phyloP scores from a whole-genome alignment of 2,329 filamentous ascomycete genomes.

The Apiospora marii region DNA sequence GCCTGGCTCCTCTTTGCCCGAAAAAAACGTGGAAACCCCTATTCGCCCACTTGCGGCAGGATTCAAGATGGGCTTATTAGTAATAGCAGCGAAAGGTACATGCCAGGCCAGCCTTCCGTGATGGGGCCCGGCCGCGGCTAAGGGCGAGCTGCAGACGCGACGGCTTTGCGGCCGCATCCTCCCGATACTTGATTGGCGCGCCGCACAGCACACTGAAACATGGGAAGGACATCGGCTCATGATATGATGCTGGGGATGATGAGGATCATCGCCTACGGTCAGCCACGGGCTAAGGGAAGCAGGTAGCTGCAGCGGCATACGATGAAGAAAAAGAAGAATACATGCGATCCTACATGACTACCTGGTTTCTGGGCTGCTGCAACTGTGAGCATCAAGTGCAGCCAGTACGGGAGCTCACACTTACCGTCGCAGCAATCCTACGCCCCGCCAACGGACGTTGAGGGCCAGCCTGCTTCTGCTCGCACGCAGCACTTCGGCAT shows the following conservation, averaged over 20 bases:
- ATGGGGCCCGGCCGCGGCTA: conserved; percentile 20
- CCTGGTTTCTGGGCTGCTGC: conserved; percentile 13
- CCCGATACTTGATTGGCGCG: conserved; percentile 19
- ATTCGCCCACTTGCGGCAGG: conserved; percentile 9
- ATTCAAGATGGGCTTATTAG: background rate
- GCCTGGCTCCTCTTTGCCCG: background rate
- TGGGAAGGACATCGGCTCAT: background rate
- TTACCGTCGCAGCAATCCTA: background rate
- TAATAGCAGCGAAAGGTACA: background rate
- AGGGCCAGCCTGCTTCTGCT: background rate
- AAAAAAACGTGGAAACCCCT: conserved; percentile 14
- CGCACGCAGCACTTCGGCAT: background rate
- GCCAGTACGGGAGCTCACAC: background rate
- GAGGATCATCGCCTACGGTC: background rate
- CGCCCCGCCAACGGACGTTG: background rate
- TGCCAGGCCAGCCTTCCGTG: background rate
- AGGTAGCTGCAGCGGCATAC: background rate
- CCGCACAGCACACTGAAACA: conserved; percentile 1
- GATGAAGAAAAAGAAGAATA: background rate
- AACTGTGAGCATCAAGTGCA: background rate
- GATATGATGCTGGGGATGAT: conserved; percentile 2
- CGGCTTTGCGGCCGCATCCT: conserved; percentile 2
- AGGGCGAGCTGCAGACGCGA: conserved; percentile 20
- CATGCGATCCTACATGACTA: background rate
- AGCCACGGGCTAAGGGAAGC: conserved; percentile 5